These are phyloP conservation scores for Heliamphora pulchella DNA, from an alignment of 179 eudicot genomes.

Conservation along the genomic window DNA sequence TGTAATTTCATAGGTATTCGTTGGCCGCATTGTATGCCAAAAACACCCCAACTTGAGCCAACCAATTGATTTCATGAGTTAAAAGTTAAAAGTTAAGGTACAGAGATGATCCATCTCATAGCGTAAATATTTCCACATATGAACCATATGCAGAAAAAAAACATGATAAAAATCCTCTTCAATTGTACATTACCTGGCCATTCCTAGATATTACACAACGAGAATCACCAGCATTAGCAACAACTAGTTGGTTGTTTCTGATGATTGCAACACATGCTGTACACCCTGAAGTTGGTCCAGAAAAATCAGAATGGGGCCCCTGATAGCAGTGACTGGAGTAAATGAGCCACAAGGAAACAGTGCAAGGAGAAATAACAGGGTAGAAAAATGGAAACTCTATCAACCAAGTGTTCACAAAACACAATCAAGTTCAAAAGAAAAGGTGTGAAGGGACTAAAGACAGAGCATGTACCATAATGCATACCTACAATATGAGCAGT, in stretches of 20 bases:
- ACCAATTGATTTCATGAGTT: no score
- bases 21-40: no score
- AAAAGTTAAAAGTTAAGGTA: neutral
- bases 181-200: constrained; percentile 51
- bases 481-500: no score
- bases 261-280: constrained; percentile 74
- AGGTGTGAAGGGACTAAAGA: neutral
- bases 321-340: constrained; percentile 21
- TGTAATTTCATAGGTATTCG: no score
- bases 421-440: neutral
- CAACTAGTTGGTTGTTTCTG: constrained; percentile 43
- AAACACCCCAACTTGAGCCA: no score
- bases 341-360: neutral
- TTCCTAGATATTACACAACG: constrained; percentile 72
- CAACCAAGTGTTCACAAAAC: neutral
- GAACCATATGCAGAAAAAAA: constrained; percentile 2
- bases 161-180: neutral
- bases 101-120: neutral
- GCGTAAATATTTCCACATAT: neutral
- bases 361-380: neutral
- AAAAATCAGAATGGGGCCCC: constrained; percentile 42
- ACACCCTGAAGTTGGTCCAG: constrained; percentile 59
- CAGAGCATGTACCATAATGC: no score
- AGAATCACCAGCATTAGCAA: constrained; percentile 94
- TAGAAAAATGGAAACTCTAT: neutral